Evolutionary conservation across 2,329 filamentous ascomycete species (phyloP).

Genomic region (Ceratocystis cubensis): DNA sequence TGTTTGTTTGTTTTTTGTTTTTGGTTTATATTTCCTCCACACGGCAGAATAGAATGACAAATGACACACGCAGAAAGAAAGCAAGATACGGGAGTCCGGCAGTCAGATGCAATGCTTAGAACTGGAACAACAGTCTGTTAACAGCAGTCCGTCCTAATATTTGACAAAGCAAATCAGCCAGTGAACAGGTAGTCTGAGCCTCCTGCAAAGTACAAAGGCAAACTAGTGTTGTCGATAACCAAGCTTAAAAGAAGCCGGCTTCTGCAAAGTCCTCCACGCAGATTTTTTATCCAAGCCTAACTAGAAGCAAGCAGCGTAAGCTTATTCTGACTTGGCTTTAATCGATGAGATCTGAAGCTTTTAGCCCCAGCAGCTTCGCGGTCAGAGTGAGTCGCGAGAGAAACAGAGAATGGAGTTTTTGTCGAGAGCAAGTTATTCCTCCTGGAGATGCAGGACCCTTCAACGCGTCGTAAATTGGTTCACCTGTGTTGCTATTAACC

Average conservation of each 20-base stretch:
- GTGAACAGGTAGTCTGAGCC: not conserved
- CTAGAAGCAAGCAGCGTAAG: not conserved
- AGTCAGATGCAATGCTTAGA: conserved; percentile 5
- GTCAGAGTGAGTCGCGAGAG: not conserved
- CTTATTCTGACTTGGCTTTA: not conserved
- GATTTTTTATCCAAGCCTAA: not conserved
- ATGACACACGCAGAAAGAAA: conserved; percentile 13
- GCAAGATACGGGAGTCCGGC: conserved; percentile 6
- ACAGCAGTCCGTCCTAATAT: not conserved
- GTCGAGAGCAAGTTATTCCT: not conserved
- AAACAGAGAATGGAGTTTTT: not conserved
- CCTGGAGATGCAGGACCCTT: not conserved
- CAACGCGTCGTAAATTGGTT: not conserved
- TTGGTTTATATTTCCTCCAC: conserved; percentile 12
- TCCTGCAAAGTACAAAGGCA: not conserved
- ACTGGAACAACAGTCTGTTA: not conserved
- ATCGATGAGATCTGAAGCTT: not conserved
- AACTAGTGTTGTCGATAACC: not conserved
- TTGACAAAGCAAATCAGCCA: not conserved
- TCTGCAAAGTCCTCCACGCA: not conserved
- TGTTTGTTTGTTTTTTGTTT: conserved; percentile 10
- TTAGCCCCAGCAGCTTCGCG: not conserved
- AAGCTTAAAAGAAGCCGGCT: conserved; percentile 3
- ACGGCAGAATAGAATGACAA: conserved; percentile 1
- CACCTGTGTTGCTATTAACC: not conserved